Evolutionary conservation across 2,329 filamentous ascomycete species (phyloP).

Genomic region (Coniochaeta prunicola): DNA sequence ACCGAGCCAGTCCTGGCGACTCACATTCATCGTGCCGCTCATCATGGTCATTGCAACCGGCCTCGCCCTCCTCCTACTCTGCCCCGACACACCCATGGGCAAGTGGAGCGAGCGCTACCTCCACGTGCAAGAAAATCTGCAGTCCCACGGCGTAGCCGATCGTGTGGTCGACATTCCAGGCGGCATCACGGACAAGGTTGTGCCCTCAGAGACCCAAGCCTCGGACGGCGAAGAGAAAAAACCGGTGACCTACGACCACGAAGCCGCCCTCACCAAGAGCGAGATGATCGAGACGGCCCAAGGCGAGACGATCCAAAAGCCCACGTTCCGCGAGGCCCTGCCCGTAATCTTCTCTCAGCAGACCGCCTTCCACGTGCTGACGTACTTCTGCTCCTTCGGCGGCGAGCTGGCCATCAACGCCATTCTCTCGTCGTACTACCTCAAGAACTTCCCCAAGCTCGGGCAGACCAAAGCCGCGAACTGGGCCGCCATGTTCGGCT

Average conservation of each 20-base stretch:
- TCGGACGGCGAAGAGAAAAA: conserved; percentile 23
- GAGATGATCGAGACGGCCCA: conserved; percentile 49
- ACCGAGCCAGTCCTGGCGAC: conserved; percentile 69
- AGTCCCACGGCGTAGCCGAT: conserved; percentile 31
- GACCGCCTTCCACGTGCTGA: conserved; percentile 45
- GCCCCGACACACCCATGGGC: conserved; percentile 76
- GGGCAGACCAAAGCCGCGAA: conserved; percentile 48
- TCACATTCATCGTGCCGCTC: conserved; percentile 78
- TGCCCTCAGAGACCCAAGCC: conserved; percentile 16
- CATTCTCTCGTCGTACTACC: conserved; percentile 51
- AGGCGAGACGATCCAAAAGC: conserved; percentile 45
- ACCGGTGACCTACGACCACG: conserved; percentile 26
- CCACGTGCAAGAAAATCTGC: conserved; percentile 45
- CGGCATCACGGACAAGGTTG: conserved; percentile 34
- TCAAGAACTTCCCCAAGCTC: conserved; percentile 50
- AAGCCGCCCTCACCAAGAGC: conserved; percentile 37
- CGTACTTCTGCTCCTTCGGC: conserved; percentile 59
- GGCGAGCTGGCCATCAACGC: conserved; percentile 56
- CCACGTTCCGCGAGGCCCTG: conserved; percentile 42
- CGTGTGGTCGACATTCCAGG: conserved; percentile 44
- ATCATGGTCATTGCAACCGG: conserved; percentile 63
- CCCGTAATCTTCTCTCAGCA: conserved; percentile 43
- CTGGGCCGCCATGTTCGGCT: conserved; percentile 68
- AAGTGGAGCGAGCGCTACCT: conserved; percentile 69
- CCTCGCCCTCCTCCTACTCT: conserved; percentile 62